Evolutionary conservation across 176 grass and related monocot genomes (phyloP).

Genomic region (Poa pratensis): DNA sequence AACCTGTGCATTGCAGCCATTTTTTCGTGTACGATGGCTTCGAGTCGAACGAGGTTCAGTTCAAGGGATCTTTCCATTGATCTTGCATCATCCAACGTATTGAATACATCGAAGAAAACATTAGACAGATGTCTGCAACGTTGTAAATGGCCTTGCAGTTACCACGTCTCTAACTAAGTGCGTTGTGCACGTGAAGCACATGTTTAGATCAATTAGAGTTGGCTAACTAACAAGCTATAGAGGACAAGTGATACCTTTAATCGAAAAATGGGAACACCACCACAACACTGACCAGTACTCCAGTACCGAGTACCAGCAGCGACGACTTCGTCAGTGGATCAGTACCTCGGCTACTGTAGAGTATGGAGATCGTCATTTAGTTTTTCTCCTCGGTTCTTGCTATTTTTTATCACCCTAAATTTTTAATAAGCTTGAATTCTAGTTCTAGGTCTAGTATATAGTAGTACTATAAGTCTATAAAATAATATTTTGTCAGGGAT

Average conservation of each 20-base stretch:
- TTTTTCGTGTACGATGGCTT: no score
- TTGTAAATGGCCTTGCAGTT: background rate
- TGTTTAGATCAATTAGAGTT: background rate
- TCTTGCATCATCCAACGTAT: no score
- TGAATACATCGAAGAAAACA: no score
- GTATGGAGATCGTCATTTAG: background rate
- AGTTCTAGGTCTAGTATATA: no score
- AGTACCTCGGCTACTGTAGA: background rate
- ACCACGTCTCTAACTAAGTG: background rate
- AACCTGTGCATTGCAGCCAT: no score
- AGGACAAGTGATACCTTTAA: conserved; percentile 17
- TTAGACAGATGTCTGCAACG: background rate
- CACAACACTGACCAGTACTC: background rate
- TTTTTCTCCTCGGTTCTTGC: background rate
- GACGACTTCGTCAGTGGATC: background rate
- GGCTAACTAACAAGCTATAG: background rate
- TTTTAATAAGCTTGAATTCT: background rate
- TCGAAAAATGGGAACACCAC: background rate
- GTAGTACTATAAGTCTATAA: no score
- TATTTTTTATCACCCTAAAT: background rate
- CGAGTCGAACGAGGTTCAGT: background rate
- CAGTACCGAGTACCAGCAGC: background rate
- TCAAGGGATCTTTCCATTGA: no score
- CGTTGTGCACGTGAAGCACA: background rate
- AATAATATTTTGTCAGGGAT: no score